Conservation (phyloP, 768 basidiomycete genomes). For the Serendipita vermifera region DNA sequence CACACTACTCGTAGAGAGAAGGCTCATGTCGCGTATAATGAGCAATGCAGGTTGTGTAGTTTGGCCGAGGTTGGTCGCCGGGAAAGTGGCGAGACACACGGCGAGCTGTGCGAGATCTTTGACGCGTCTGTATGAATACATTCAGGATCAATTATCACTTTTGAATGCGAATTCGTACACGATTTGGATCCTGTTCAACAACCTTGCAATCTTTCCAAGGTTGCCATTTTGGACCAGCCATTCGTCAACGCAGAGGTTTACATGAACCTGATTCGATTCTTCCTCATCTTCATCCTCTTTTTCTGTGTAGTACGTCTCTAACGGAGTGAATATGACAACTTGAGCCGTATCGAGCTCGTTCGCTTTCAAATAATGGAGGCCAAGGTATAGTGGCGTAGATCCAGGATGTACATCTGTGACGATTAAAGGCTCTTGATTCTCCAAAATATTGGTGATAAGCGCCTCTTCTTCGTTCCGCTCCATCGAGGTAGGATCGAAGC, state of each 20-base stretch:
- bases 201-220: neutral
- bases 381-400: too few relatives aligned
- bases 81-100: neutral
- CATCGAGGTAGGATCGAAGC: too few relatives aligned
- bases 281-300: neutral
- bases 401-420: too few relatives aligned
- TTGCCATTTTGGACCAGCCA: neutral
- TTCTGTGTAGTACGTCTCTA: too few relatives aligned
- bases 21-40: conserved; percentile 1
- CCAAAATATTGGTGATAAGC: too few relatives aligned
- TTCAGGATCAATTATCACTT: neutral
- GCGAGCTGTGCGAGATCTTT: neutral
- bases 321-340: neutral
- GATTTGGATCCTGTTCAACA: neutral
- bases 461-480: too few relatives aligned
- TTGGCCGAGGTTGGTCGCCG: neutral
- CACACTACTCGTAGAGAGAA: too few relatives aligned
- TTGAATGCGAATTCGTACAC: neutral
- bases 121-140: conserved; percentile 6
- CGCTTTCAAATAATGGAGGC: too few relatives aligned
- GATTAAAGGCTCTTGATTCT: too few relatives aligned
- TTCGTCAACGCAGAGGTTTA: neutral
- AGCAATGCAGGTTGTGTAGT: neutral
- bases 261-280: neutral
- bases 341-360: neutral